Base-by-base conservation (phyloP, 352 stramenopile species). In the Phytophthora nicotianae region DNA sequence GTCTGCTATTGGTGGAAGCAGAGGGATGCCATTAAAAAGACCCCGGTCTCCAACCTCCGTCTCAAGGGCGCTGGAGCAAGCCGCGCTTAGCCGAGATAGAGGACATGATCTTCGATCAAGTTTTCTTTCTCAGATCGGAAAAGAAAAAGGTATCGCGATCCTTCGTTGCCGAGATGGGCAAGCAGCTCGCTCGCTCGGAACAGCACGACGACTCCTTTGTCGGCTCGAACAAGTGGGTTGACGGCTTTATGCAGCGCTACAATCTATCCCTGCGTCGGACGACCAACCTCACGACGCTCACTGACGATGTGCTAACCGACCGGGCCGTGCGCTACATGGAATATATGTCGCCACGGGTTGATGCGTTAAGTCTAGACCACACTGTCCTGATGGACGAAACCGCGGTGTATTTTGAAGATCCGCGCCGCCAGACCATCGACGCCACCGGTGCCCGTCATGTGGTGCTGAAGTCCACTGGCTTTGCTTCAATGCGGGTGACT, bases 1-100 rank as follows among this genome's bases (percentile, higher is more conserved):
- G 35, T 46, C 7, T 11, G 23, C 35, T 49, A 57, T 24, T 57
- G 50, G 35, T 40, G 50, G 35, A 57, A 57, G 35, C 45, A 51
- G 13, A 51, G 17, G 3, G 45, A 51, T 2, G 24, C 43, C 13
- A 50, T 50, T n/a, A 50, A 50, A 16, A 29, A n/a, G 3, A 24
- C 24, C 14, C 43, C 23, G 0, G 45, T 51, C 5, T 23, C 9
- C 13, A 51, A 40, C 45, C 24, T 26, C 1, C 50, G 35, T 21
- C n/a, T 57, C 11, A 57, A 48, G 8, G 37, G 35, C 13, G 50
- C 50, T 11, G 50, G 35, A n/a, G 35, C 50, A 57, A 48, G 10
- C 50, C 33, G 8, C 20, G 35, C 4, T 13, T 57, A 9, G 50
- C 14, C 16, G 35, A 57, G 6, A 35, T 48, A 9, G 50, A 57